Base-by-base conservation (phyloP, 257 asterid genomes). In the Lycium ferocissimum region DNA sequence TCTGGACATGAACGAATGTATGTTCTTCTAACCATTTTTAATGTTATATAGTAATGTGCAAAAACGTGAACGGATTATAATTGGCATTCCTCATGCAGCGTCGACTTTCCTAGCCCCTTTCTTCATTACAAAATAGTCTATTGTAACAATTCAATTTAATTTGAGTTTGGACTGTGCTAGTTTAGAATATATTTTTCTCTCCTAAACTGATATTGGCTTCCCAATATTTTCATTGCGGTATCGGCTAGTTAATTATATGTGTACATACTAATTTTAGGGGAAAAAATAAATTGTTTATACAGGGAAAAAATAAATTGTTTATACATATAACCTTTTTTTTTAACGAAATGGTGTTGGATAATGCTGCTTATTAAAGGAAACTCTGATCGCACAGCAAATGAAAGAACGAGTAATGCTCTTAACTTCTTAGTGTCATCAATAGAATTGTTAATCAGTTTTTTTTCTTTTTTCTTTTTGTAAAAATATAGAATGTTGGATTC, bases 21-120 rank as follows among this genome's bases (percentile, higher is more conserved):
- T 73, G 81, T 75, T 75, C 81, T 40, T 75, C 81, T 47, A 47
- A 20, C 80, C 58, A 35, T 37, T 35, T 66, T 14, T 67, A 13
- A 38, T 67, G 53, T 70, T 38, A 7, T 22, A 26, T 69, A 17
- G 9, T 37, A 37, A 69, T 7, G 78, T 38, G 78, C 51, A 7
- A 69, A 69, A 67, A 35, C 51, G 10, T 69, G 51, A 2, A 37
- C 7, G 1, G 0, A 7, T 37, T 67, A 69, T 69, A 1, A 37
- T 37, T 37, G 5, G 51, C 3, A 0, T 8, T 20, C 13, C 35
- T 61, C 67, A 61, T 61, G 35, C 67, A 7, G 59, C 18, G 59
- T 54, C 6, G 18, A 54, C 59, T 18, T 54, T 12, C 6, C 17
- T 13, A 51, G 5, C 15, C 57, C 57, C 3, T 51, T 33, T 33